Evolutionary conservation across 192 early-diverging fungal genomes (phyloP), one percentile per base, ranked within the genome.

Genomic region (Kickxella alabastrina): DNA sequence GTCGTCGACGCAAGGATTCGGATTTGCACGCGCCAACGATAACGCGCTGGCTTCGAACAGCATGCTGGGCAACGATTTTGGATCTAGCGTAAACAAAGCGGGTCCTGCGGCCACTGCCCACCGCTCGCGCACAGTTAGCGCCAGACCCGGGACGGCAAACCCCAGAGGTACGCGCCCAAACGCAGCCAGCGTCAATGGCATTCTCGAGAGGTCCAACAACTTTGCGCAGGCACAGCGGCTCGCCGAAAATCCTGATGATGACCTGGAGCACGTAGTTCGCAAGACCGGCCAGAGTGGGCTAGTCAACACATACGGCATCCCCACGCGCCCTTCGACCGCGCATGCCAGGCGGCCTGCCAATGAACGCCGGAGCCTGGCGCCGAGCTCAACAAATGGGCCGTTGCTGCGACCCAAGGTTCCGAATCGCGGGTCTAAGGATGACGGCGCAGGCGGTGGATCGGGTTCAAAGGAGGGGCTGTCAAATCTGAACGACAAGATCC

Each of bases 401-500:
- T 23, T 31, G 0, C 21, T 56, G 32, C 61, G 69, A 2, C 62
- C 62, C 10, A 52, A 43, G 22, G 65, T 58, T 2, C 54, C 58
- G 1, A 49, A 57, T 14, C 58, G 69, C 17, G 54, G 49, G 17
- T 25, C 48, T 21, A 38, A 49, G 2, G 49, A 46, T 10, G 55
- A 59, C n/a, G 36, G 14, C 40, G 38, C 52, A 4, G 17, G 38
- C 21, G 62, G 31, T 32, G 31, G 69, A 7, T 32, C 47, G 41
- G 45, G 44, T 21, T 40, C 63, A 26, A 53, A 43, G 24, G 55
- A 66, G 28, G 18, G 39, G 23, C 51, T 27, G 18, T 73, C 70
- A 40, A 65, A 68, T 28, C 49, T 75, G 15, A 58, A 62, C 49
- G 91, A 95, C 54, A 83, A 89, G 43, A 99, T 99, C 57, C 86